These are phyloP conservation scores for Suhomyces maxii DNA, from an alignment of 1,139 yeast genomes.

Conservation along the genomic window DNA sequence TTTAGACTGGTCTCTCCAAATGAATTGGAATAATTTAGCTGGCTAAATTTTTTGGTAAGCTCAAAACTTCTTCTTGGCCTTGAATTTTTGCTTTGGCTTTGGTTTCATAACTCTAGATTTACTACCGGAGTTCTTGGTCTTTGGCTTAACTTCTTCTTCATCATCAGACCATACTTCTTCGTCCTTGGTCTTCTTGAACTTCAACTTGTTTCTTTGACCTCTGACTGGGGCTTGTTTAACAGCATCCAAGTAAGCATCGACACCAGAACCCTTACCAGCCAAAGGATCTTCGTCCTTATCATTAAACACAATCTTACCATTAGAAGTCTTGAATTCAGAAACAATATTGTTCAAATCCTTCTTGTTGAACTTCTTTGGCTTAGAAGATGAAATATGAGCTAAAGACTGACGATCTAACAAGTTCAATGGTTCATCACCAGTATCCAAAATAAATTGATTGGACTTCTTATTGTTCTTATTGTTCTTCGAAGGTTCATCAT, in stretches of 20 bases:
- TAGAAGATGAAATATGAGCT: conserved; percentile 84
- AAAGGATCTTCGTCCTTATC: conserved; percentile 54
- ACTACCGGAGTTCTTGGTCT: conserved; percentile 1
- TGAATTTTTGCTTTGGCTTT: conserved; percentile 52
- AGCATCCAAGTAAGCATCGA: conserved; percentile 92
- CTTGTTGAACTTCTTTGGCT: conserved; percentile 59
- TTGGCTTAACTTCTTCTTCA: conserved; percentile 24
- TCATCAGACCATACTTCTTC: conserved; percentile 59
- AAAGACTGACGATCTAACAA: conserved; percentile 81
- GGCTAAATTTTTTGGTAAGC: not conserved
- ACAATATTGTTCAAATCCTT: conserved; percentile 46
- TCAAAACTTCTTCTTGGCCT: conserved; percentile 59
- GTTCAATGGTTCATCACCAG: conserved; percentile 83
- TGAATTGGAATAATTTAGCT: no score
- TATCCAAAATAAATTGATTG: conserved; percentile 71
- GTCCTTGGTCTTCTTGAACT: conserved; percentile 66
- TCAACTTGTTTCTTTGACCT: conserved; percentile 88
- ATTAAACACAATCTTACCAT: conserved; percentile 54
- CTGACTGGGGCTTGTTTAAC: conserved; percentile 89
- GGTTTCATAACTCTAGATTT: conserved; percentile 27
- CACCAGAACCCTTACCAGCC: conserved; percentile 52
- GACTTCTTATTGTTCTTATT: conserved; percentile 25
- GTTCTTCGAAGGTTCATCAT: conserved; percentile 24
- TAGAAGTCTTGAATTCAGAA: conserved; percentile 50
- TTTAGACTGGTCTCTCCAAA: no score